Conservation (phyloP, 352 stramenopile genomes). For the Globisporangium lucens region DNA sequence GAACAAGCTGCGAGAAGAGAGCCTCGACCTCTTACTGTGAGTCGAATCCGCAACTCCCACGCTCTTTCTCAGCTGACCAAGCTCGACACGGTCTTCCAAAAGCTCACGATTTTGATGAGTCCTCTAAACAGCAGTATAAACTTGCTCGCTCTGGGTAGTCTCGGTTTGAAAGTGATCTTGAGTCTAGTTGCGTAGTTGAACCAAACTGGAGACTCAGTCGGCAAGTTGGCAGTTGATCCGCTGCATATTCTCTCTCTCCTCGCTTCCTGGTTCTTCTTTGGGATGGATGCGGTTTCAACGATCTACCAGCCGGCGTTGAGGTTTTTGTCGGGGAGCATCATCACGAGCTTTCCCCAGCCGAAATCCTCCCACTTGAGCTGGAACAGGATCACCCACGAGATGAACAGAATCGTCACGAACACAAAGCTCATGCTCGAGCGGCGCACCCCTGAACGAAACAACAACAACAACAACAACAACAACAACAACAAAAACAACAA, state of each 20-base stretch:
- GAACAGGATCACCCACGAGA: constrained; percentile 76
- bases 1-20: not conserved
- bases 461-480: not conserved
- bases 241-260: constrained; percentile 4
- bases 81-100: not conserved
- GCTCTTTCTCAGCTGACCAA: not conserved
- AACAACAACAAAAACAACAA: not conserved
- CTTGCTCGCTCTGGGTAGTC: too few relatives aligned
- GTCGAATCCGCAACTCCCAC: not conserved
- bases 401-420: constrained; percentile 69
- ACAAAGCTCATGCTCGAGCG: constrained; percentile 68
- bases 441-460: constrained; percentile 49
- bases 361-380: constrained; percentile 87
- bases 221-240: not conserved
- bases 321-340: constrained; percentile 68
- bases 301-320: constrained; percentile 62
- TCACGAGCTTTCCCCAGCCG: constrained; percentile 73
- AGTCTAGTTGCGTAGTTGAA: not conserved
- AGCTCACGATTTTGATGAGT: too few relatives aligned
- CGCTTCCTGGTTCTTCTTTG: not conserved
- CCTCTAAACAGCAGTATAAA: too few relatives aligned
- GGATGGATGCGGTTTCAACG: not conserved
- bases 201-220: not conserved
- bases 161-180: not conserved
- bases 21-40: not conserved